phyloP scores from a whole-genome alignment of 2,329 filamentous ascomycete species.

The Periconia digitata region DNA sequence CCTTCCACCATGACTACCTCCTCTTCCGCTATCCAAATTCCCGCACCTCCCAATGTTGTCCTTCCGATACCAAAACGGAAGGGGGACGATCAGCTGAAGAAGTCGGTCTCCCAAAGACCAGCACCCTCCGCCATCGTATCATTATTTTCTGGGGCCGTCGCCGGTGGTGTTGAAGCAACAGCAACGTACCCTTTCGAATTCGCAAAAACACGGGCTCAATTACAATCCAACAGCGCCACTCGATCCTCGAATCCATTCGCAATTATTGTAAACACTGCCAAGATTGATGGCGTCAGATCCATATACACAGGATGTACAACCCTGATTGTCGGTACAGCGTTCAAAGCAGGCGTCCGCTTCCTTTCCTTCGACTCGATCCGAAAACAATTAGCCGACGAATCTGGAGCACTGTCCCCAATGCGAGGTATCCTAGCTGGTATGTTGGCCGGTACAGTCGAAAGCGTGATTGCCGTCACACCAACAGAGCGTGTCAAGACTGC shows the following conservation, averaged over 20 bases:
- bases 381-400: slow-evolving; percentile 25
- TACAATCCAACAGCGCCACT: slow-evolving; percentile 12
- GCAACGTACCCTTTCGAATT: slow-evolving; percentile 47
- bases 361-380: slow-evolving; percentile 34
- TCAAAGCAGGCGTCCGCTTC: slow-evolving; percentile 37
- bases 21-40: background rate
- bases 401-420: slow-evolving; percentile 24
- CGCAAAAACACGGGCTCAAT: slow-evolving; percentile 36
- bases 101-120: slow-evolving; percentile 5
- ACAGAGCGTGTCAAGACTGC: slow-evolving; percentile 36
- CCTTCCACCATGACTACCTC: slow-evolving; percentile 2
- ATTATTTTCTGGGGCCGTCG: slow-evolving; percentile 53
- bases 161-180: slow-evolving; percentile 56
- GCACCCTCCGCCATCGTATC: slow-evolving; percentile 31
- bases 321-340: slow-evolving; percentile 28
- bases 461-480: slow-evolving; percentile 32
- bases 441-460: slow-evolving; percentile 29
- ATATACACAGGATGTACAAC: slow-evolving; percentile 37
- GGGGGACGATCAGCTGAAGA: background rate
- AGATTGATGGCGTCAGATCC: slow-evolving; percentile 24
- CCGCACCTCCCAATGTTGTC: background rate
- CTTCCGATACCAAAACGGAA: background rate
- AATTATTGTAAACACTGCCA: slow-evolving; percentile 19
- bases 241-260: slow-evolving; percentile 22
- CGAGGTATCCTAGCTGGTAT: slow-evolving; percentile 30